These are phyloP conservation scores for Tephrocybe sp. DNA, from an alignment of 768 basidiomycete species.

Conservation along the genomic window DNA sequence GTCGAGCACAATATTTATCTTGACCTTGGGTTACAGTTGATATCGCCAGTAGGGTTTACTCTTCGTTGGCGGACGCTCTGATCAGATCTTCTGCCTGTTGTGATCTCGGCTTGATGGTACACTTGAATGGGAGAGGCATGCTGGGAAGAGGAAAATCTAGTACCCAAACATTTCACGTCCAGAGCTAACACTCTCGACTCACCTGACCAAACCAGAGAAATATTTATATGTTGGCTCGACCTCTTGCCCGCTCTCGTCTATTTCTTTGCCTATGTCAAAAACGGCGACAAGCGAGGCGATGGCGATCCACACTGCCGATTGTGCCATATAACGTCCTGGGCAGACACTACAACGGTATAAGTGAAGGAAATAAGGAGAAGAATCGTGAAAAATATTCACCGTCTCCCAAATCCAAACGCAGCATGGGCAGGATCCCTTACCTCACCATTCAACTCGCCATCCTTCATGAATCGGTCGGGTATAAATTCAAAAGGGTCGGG, in stretches of 20 bases:
- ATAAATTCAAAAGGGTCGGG: slow-evolving; percentile 32
- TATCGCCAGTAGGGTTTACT: no score
- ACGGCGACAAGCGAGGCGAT: slow-evolving; percentile 28
- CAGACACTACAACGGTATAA: slow-evolving; percentile 24
- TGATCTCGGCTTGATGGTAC: slow-evolving; percentile 14
- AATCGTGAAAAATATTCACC: slow-evolving; percentile 14
- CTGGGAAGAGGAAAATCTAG: background rate
- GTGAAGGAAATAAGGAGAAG: background rate
- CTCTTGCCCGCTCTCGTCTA: slow-evolving; percentile 18
- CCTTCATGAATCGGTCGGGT: slow-evolving; percentile 38
- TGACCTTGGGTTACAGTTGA: no score
- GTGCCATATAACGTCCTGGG: slow-evolving; percentile 35
- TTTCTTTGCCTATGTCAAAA: slow-evolving; percentile 26
- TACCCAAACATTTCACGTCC: no score
- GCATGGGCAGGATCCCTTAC: slow-evolving; percentile 17
- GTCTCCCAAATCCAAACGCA: slow-evolving; percentile 25
- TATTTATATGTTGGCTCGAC: slow-evolving; percentile 14
- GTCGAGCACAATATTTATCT: no score
- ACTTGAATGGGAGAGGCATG: slow-evolving; percentile 12
- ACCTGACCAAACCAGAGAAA: slow-evolving; percentile 3
- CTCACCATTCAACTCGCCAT: slow-evolving; percentile 15
- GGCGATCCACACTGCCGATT: slow-evolving; percentile 28
- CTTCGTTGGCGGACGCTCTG: background rate
- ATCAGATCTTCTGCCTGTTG: slow-evolving; percentile 4
- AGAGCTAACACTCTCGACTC: background rate